Evolutionary conservation across 2,329 filamentous ascomycete genomes (phyloP), one percentile per base, ranked within the genome.

Genomic region (Cryphonectria naterciae): DNA sequence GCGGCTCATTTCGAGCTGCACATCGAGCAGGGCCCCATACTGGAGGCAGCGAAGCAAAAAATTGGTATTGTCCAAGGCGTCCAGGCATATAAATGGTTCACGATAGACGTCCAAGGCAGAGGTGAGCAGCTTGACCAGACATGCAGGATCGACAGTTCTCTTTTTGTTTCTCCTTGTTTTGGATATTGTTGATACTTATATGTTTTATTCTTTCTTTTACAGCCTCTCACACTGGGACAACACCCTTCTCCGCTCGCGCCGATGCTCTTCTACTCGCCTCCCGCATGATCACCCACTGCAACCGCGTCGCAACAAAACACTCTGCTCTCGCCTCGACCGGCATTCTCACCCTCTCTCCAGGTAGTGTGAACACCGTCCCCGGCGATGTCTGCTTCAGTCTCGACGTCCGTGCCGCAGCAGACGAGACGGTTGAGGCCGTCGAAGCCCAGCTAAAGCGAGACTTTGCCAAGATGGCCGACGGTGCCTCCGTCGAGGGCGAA

Each of bases 1-100:
- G 91, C 88, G 0, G 92, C 92, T 0, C 92, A 95, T 79, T 95
- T 95, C 76, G 93, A 95, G 79, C 85, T 96, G 13, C 93, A 96
- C 77, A 95, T 95, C 68, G 93, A 97, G 78, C 94, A 97, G 78
- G 93, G 93, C 0, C 92, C 93, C 0, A 88, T 93, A 46, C 85
- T 97, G 0, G 90, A 95, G 76, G 85, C 85, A 22, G 84, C 86
- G 39, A 81, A 85, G 37, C 85, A 89, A 74, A 89, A 89, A 68
- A 86, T 95, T 67, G 90, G 91, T 32, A 86, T 93, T 8, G 92
- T 95, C 5, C 86, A 87, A 43, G 92, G 91, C 2, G 92, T 92
- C 1, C 92, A 94, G 77, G 91, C 90, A 6, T 94, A 93, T 79
- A 88, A 89, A 70, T 94, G 92, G 92, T 90, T 89, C 78, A 91